These are phyloP conservation scores for Moricandia arvensis DNA, from an alignment of 345 rosid species.

Conservation along the genomic window DNA sequence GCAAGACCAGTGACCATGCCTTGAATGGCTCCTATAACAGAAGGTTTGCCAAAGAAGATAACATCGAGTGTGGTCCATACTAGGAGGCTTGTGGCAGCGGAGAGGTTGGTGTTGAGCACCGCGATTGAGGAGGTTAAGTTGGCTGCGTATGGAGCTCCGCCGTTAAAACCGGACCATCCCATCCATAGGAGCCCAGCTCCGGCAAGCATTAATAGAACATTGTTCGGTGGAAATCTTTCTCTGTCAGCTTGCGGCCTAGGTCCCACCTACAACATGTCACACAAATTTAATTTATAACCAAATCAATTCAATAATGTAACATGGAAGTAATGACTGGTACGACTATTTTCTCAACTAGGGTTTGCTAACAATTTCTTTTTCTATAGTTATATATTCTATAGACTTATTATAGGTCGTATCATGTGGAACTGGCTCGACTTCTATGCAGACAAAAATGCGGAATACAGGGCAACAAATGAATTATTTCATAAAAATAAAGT, in stretches of 20 bases:
- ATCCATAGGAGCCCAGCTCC: conserved; percentile 93
- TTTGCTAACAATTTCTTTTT: not conserved
- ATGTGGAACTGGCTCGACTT: conserved; percentile 25
- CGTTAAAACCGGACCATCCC: conserved; percentile 99
- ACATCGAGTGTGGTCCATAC: conserved; percentile 90
- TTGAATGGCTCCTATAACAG: conserved; percentile 90
- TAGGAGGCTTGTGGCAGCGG: conserved; percentile 90
- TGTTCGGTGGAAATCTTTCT: conserved; percentile 93
- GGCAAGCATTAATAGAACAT: conserved; percentile 84
- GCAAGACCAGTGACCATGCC: conserved; percentile 94
- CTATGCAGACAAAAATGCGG: not conserved
- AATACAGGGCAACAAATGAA: not conserved
- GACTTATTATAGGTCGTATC: conserved; percentile 6
- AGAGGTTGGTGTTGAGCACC: conserved; percentile 71
- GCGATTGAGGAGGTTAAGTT: conserved; percentile 69
- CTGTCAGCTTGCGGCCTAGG: conserved; percentile 75
- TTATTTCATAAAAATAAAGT: not conserved
- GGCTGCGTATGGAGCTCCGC: conserved; percentile 93
- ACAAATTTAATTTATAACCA: not conserved
- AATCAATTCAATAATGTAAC: not conserved
- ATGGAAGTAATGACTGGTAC: not conserved
- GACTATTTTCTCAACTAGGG: conserved; percentile 15
- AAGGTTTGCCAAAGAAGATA: conserved; percentile 80
- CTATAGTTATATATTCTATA: not conserved
- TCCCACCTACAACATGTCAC: conserved; percentile 60